Conservation (phyloP, 768 basidiomycete genomes). For the Agrocybe praecox region DNA sequence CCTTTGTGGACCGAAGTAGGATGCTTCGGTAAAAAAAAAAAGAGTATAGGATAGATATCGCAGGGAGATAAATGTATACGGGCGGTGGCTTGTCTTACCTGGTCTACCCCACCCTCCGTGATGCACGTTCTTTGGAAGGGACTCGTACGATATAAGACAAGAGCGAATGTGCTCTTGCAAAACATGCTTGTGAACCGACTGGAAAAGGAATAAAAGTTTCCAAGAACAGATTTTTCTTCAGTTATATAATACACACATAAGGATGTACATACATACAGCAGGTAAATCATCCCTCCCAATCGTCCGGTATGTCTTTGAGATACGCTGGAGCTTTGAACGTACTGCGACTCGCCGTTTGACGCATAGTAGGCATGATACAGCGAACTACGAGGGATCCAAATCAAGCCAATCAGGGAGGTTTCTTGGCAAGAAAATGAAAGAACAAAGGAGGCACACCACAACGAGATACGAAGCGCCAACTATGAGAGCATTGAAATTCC, state of each 20-base stretch:
- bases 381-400: slow-evolving; percentile 42
- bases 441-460: slow-evolving; percentile 48
- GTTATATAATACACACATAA: no score
- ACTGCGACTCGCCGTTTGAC: slow-evolving; percentile 72
- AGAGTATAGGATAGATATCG: background rate
- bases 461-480: slow-evolving; percentile 73
- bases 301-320: slow-evolving; percentile 61
- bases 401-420: background rate
- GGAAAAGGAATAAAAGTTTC: background rate
- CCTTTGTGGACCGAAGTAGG: slow-evolving; percentile 1
- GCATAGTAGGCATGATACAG: slow-evolving; percentile 62
- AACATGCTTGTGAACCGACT: slow-evolving; percentile 71
- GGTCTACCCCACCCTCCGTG: slow-evolving; percentile 81
- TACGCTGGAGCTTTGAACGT: slow-evolving; percentile 61
- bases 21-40: background rate
- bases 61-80: background rate
- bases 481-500: slow-evolving; percentile 69
- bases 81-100: slow-evolving; percentile 36
- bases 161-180: slow-evolving; percentile 76
- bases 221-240: background rate
- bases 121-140: slow-evolving; percentile 63
- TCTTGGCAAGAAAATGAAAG: background rate
- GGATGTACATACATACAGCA: slow-evolving; percentile 54
- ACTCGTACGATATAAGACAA: slow-evolving; percentile 71
- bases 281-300: slow-evolving; percentile 61